These are phyloP conservation scores for Falciphora oryzae DNA, from an alignment of 2,329 filamentous ascomycete genomes.

Conservation along the genomic window DNA sequence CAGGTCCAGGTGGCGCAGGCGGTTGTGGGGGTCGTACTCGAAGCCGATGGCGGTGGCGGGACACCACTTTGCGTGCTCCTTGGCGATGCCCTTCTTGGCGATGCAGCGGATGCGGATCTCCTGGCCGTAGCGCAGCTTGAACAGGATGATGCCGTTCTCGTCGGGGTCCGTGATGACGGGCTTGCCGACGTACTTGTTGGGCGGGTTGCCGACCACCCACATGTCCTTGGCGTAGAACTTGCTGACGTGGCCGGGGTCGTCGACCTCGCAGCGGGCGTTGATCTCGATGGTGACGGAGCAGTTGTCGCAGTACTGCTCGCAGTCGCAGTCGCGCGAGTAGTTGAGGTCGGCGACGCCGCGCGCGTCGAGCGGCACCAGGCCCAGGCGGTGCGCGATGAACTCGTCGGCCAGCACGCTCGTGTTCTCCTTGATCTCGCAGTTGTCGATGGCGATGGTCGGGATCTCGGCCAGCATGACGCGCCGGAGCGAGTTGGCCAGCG, in stretches of 20 bases:
- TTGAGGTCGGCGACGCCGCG: constrained; percentile 76
- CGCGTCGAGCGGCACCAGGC: constrained; percentile 81
- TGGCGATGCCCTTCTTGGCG: constrained; percentile 96
- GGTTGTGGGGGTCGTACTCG: constrained; percentile 98
- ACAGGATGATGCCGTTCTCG: constrained; percentile 76
- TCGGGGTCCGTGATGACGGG: constrained; percentile 82
- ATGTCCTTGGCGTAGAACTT: constrained; percentile 90
- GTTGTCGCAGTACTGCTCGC: constrained; percentile 88
- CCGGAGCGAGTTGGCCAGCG: constrained; percentile 88
- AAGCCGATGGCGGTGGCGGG: constrained; percentile 90
- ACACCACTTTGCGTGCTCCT: constrained; percentile 98
- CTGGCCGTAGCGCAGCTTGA: constrained; percentile 84
- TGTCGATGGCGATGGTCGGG: constrained; percentile 88
- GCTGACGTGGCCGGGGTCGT: constrained; percentile 67
- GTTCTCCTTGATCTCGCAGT: constrained; percentile 89
- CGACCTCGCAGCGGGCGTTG: constrained; percentile 73
- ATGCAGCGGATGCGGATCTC: constrained; percentile 87
- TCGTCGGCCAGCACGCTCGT: constrained; percentile 95
- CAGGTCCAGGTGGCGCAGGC: constrained; percentile 82
- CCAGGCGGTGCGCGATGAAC: constrained; percentile 88
- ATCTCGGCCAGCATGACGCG: constrained; percentile 91
- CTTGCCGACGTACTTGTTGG: constrained; percentile 69
- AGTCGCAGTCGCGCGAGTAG: constrained; percentile 93
- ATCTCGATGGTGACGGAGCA: constrained; percentile 83
- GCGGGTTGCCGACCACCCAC: constrained; percentile 61